Evolutionary conservation across 2,329 filamentous ascomycete species (phyloP).

Genomic region (Chaetomiaceae sp.): DNA sequence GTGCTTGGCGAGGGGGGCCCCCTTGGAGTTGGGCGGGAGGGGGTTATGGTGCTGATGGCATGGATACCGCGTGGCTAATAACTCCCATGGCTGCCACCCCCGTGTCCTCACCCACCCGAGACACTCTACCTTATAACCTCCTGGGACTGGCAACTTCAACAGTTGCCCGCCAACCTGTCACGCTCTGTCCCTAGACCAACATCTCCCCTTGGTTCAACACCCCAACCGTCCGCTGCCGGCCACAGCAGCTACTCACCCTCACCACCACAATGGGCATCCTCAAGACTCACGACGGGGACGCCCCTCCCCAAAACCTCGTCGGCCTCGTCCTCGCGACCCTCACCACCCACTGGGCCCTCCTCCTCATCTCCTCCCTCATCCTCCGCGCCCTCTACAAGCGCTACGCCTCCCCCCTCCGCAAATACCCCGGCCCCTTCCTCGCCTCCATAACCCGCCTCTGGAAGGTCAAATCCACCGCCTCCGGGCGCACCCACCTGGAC

Average conservation of each 20-base stretch:
- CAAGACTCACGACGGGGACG: background rate
- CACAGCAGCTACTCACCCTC: background rate
- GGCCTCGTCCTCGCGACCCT: slow-evolving; percentile 22
- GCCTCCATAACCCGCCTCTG: slow-evolving; percentile 37
- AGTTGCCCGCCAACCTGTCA: slow-evolving; percentile 14
- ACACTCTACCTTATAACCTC: slow-evolving; percentile 7
- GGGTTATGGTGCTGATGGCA: background rate
- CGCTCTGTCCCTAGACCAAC: background rate
- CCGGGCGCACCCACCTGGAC: slow-evolving; percentile 39
- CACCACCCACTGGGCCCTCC: slow-evolving; percentile 29
- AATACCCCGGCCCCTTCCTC: slow-evolving; percentile 34
- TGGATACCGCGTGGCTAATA: slow-evolving; percentile 5
- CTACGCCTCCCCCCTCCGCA: slow-evolving; percentile 34
- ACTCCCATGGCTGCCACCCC: background rate
- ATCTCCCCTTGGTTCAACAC: slow-evolving; percentile 3
- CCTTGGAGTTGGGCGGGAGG: background rate
- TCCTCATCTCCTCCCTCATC: slow-evolving; percentile 28
- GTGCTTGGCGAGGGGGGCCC: background rate
- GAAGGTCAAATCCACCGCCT: slow-evolving; percentile 38
- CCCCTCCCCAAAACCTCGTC: slow-evolving; percentile 24
- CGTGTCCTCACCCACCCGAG: background rate
- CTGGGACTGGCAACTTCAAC: slow-evolving; percentile 25
- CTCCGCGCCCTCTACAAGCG: slow-evolving; percentile 29
- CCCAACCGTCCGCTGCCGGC: background rate
- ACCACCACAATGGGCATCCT: slow-evolving; percentile 25